A percentile compares a stretch with the other conserved stretches of the same genome.
Evolutionary conservation across 2,329 filamentous ascomycete species (phyloP).

Genomic region (Cyanodermella asteris): DNA sequence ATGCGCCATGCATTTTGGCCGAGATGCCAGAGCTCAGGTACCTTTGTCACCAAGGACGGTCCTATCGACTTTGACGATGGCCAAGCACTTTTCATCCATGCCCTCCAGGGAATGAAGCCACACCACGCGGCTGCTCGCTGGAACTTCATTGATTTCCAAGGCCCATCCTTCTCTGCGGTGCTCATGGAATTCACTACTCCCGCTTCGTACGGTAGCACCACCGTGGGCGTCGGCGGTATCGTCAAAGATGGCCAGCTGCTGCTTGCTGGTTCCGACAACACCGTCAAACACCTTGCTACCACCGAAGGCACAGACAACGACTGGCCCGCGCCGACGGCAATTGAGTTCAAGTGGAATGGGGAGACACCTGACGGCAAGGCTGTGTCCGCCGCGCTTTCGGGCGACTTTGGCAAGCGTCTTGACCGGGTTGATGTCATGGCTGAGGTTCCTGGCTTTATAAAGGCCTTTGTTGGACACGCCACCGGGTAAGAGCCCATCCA

Average conservation of each 20-base stretch:
- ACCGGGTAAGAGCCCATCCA: conserved; percentile 85
- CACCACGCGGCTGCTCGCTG: conserved; percentile 79
- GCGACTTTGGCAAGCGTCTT: conserved; percentile 42
- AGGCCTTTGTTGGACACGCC: conserved; percentile 71
- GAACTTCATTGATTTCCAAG: conserved; percentile 89
- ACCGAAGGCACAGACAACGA: conserved; percentile 56
- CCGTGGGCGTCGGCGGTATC: conserved; percentile 64
- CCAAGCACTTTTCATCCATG: conserved; percentile 57
- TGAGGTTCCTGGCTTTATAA: conserved; percentile 86
- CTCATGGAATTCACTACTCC: conserved; percentile 96
- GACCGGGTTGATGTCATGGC: conserved; percentile 92
- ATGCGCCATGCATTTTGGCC: conserved; percentile 96
- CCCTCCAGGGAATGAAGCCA: conserved; percentile 95
- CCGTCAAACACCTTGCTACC: conserved; percentile 45
- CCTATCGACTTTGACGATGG: conserved; percentile 68
- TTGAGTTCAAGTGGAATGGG: conserved; percentile 60
- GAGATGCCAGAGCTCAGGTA: conserved; percentile 58
- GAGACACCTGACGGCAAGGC: conserved; percentile 54
- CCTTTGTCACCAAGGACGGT: conserved; percentile 61
- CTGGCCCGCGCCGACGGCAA: conserved; percentile 67
- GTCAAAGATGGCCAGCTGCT: conserved; percentile 64
- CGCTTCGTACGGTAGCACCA: conserved; percentile 69
- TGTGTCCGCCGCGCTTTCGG: conserved; percentile 48
- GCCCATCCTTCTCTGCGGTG: conserved; percentile 63
- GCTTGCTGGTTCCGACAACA: conserved; percentile 43